Conservation (phyloP, 169 alveolate species). For the Plasmodium vinckei region DNA sequence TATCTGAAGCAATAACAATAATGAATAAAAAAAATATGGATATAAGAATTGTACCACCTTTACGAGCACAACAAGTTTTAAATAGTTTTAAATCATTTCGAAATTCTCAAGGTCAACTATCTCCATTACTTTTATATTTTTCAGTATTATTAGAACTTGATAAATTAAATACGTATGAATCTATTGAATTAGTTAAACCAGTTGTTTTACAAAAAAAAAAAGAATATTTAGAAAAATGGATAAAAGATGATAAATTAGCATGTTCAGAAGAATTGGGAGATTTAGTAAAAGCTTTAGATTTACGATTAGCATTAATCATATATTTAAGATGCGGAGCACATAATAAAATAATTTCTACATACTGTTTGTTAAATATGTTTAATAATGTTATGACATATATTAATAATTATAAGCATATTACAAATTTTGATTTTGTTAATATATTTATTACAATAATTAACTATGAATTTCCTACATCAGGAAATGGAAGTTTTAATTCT, state of each 20-base stretch:
- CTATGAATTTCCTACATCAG: slow-evolving; percentile 80
- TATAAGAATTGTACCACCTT: slow-evolving; percentile 64
- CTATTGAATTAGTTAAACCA: slow-evolving; percentile 97
- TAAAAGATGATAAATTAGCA: slow-evolving; percentile 96
- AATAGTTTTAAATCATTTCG: slow-evolving; percentile 69
- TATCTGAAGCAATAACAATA: slow-evolving; percentile 63
- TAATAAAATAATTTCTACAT: slow-evolving; percentile 90
- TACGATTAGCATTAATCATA: slow-evolving; percentile 94
- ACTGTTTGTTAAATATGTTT: slow-evolving; percentile 94
- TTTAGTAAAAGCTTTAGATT: slow-evolving; percentile 92
- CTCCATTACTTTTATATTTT: slow-evolving; percentile 97
- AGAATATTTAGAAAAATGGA: slow-evolving; percentile 95
- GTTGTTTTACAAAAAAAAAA: slow-evolving; percentile 95
- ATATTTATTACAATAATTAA: slow-evolving; percentile 78
- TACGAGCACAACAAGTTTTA: slow-evolving; percentile 74
- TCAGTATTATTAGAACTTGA: slow-evolving; percentile 96
- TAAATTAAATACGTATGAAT: slow-evolving; percentile 95
- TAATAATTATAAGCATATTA: slow-evolving; percentile 80
- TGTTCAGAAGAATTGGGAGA: slow-evolving; percentile 98
- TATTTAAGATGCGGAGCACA: slow-evolving; percentile 82
- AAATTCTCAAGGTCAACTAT: slow-evolving; percentile 67
- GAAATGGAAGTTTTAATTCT: too few relatives aligned
- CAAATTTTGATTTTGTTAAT: slow-evolving; percentile 82
- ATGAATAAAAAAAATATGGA: slow-evolving; percentile 70
- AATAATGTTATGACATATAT: slow-evolving; percentile 95